Percentiles rank a stretch among this genome's conserved stretches.
These are phyloP conservation scores for Fraxinus platypoda DNA, from an alignment of 305 asterid genomes.

Conservation along the genomic window DNA sequence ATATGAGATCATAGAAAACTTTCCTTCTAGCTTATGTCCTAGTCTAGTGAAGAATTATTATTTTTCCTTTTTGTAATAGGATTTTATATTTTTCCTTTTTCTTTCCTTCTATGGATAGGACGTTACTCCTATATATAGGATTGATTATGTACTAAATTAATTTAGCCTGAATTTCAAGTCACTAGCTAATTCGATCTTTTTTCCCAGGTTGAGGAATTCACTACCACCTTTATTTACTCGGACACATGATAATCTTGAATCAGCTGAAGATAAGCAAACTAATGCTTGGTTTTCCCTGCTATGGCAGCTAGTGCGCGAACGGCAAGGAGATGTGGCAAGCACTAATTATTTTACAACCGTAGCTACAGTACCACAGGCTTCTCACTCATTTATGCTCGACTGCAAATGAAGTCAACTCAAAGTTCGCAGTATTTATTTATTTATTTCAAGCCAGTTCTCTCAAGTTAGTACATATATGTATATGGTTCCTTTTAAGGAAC, in stretches of 20 bases:
- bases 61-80: not conserved
- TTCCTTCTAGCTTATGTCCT: not conserved
- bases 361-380: not conserved
- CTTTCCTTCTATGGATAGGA: not conserved
- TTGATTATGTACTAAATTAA: not conserved
- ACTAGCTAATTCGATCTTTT: slow-evolving; percentile 55
- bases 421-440: not conserved
- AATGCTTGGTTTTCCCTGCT: not conserved
- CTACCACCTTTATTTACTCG: not conserved
- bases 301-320: slow-evolving; percentile 45
- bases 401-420: not conserved
- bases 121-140: not conserved
- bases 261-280: not conserved
- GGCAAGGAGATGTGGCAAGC: slow-evolving; percentile 76
- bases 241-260: not conserved
- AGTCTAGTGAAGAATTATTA: too few species aligned
- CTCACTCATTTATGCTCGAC: not conserved
- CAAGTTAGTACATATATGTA: not conserved
- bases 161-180: not conserved
- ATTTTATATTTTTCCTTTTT: not conserved
- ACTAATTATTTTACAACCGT: slow-evolving; percentile 57
- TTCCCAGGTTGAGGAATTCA: slow-evolving; percentile 54
- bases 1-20: not conserved
- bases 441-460: not conserved
- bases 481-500: not conserved